Evolutionary conservation across 2,329 filamentous ascomycete species (phyloP), one percentile per base, ranked within the genome.

Genomic region (Fusarium nanum): DNA sequence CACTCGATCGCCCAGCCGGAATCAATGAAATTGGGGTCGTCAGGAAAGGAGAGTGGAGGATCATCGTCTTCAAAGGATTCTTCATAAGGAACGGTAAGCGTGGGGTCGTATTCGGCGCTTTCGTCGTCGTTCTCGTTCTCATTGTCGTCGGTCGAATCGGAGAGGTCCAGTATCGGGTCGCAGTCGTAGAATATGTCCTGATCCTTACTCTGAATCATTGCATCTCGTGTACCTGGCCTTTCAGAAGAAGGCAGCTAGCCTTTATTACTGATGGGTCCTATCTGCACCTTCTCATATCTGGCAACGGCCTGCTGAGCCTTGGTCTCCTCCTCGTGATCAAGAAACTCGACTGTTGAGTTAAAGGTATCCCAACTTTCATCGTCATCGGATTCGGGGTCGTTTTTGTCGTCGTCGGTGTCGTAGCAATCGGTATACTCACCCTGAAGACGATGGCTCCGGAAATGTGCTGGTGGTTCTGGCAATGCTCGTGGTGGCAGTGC

Each of bases 1-100:
- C 91, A 91, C 84, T 92, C 88, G 83, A 87, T 87, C 80, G 86
- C 89, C 91, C 90, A 94, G 64, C 89, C 91, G 74, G 88, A 89
- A 79, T 92, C 89, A 85, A 92, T 81, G 80, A 88, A 92, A 81
- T 85, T 85, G 64, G 86, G 78, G 77, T 92, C 85, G 79, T 85
- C 79, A 81, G 77, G 75, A 67, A 80, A 84, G 85, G 85, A 80
- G 76, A 88, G 85, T 37, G 40, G 54, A 57, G 68, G 66, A 79
- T 88, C 89, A 84, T 86, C 85, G 75, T 85, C 82, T 70, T 82
- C 81, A 58, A 70, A 73, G 22, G 80, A 82, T 67, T 73, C 73
- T 70, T 85, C 81, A 71, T 86, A 87, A 6, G 85, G 83, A 47
- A 86, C 71, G 23, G 77, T 79, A 57, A 84, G 77, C 28, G 77